These are phyloP conservation scores for Phytopythium boreale DNA, from an alignment of 352 stramenopile genomes.

Conservation along the genomic window DNA sequence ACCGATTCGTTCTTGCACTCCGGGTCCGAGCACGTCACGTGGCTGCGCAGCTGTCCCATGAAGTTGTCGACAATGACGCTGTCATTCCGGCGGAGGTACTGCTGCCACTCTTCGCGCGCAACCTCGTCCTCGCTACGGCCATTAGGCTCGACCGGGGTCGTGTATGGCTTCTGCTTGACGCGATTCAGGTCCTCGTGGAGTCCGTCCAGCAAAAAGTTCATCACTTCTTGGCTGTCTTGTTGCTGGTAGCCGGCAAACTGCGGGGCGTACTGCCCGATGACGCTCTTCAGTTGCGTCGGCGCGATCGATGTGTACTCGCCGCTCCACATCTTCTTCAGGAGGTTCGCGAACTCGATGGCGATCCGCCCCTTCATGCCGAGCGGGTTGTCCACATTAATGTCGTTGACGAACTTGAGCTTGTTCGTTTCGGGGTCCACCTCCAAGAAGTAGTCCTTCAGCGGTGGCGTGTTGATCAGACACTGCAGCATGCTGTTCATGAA, in stretches of 20 bases:
- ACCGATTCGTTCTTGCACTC: slow-evolving; percentile 77
- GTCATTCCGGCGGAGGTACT: slow-evolving; percentile 91
- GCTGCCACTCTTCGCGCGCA: slow-evolving; percentile 70
- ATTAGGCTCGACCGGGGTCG: slow-evolving; percentile 61
- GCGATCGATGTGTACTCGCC: slow-evolving; percentile 84
- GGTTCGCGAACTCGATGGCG: slow-evolving; percentile 92
- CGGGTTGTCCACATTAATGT: slow-evolving; percentile 96
- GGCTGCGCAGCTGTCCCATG: slow-evolving; percentile 85
- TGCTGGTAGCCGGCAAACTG: slow-evolving; percentile 90
- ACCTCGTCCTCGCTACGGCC: slow-evolving; percentile 64
- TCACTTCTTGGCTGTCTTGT: slow-evolving; percentile 91
- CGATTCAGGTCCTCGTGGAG: slow-evolving; percentile 92
- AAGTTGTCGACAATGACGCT: slow-evolving; percentile 91
- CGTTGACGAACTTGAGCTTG: slow-evolving; percentile 36
- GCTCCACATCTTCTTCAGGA: slow-evolving; percentile 95
- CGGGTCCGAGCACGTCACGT: slow-evolving; percentile 81
- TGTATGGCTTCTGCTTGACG: slow-evolving; percentile 83
- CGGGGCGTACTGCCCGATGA: slow-evolving; percentile 84
- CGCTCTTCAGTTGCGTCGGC: slow-evolving; percentile 73
- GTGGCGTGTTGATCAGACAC: slow-evolving; percentile 93
- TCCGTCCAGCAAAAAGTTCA: slow-evolving; percentile 91
- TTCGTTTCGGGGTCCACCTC: slow-evolving; percentile 53
- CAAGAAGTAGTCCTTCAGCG: slow-evolving; percentile 94
- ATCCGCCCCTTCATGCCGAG: slow-evolving; percentile 93
- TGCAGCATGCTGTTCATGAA: slow-evolving; percentile 87